Percentiles rank a stretch among this genome's conserved stretches.
Conservation (phyloP, 2,329 filamentous ascomycete species). For the Hymenoscyphus fructigenus region DNA sequence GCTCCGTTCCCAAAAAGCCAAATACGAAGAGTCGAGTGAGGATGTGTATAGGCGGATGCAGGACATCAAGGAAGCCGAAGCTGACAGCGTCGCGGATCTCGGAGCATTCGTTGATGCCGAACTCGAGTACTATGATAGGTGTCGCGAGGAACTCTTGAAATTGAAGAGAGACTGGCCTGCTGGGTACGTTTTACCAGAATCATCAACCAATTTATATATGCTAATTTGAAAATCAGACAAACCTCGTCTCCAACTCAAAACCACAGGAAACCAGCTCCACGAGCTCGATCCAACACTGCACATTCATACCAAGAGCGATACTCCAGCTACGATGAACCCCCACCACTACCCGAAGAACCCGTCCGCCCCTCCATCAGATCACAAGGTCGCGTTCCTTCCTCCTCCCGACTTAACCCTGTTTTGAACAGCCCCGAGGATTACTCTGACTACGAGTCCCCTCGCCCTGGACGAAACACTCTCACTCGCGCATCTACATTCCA, state of each 20-base stretch:
- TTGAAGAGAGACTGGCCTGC: slow-evolving; percentile 69
- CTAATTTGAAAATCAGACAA: slow-evolving; percentile 26
- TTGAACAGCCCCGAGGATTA: slow-evolving; percentile 32
- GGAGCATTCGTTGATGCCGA: slow-evolving; percentile 83
- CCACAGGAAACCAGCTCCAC: slow-evolving; percentile 24
- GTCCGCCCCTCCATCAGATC: slow-evolving; percentile 54
- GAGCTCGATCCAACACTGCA: slow-evolving; percentile 63
- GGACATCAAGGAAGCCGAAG: slow-evolving; percentile 91
- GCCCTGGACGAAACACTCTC: slow-evolving; percentile 46
- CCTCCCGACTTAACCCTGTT: slow-evolving; percentile 25
- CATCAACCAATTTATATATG: background rate
- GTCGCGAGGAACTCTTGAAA: slow-evolving; percentile 75
- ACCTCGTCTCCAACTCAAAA: slow-evolving; percentile 31
- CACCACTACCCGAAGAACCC: slow-evolving; percentile 42
- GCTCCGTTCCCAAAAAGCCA: slow-evolving; percentile 83
- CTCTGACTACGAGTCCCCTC: slow-evolving; percentile 33
- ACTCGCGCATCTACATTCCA: slow-evolving; percentile 59
- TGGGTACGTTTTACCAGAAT: slow-evolving; percentile 44
- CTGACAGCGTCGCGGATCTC: slow-evolving; percentile 77
- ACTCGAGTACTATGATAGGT: slow-evolving; percentile 87
- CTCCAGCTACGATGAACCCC: slow-evolving; percentile 51
- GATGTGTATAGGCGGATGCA: slow-evolving; percentile 92
- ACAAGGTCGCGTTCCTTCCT: slow-evolving; percentile 31
- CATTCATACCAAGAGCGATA: slow-evolving; percentile 62
- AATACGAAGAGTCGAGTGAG: slow-evolving; percentile 93